Evolutionary conservation across 208 protist species (phyloP).

Genomic region (Herpetomonas tarakana): DNA sequence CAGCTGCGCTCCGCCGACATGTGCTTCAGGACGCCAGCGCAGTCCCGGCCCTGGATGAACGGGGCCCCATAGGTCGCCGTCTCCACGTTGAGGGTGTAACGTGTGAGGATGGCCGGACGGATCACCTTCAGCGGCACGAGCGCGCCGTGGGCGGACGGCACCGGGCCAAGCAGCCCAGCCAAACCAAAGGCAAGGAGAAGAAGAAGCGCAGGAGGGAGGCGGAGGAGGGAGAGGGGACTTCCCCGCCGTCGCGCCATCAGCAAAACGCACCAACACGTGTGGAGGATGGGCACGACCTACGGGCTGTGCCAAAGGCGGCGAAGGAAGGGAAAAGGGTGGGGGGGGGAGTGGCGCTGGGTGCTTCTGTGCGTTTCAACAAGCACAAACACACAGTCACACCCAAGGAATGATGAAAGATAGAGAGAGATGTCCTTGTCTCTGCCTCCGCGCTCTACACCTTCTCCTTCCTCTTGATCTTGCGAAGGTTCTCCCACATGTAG

Average conservation of each 20-base stretch:
- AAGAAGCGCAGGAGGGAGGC: constrained; percentile 3
- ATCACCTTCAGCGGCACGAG: neutral
- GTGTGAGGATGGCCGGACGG: neutral
- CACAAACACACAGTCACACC: no score
- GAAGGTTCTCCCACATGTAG: constrained; percentile 91
- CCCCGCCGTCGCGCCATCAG: no score
- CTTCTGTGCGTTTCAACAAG: no score
- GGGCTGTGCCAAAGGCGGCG: no score
- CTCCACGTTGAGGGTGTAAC: neutral
- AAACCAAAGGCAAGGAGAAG: constrained; percentile 7
- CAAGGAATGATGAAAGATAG: no score
- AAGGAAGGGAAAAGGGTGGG: no score
- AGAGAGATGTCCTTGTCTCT: no score
- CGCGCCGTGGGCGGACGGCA: neutral
- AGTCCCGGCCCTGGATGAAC: constrained; percentile 4
- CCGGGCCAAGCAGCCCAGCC: neutral
- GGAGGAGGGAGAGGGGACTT: no score
- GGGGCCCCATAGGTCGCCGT: constrained; percentile 7
- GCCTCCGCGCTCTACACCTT: constrained; percentile 66
- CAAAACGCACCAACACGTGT: no score
- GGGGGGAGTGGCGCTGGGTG: no score
- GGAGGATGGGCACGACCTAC: no score
- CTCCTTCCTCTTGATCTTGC: constrained; percentile 82
- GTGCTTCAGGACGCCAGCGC: constrained; percentile 8
- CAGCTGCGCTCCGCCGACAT: neutral